Evolutionary conservation across 768 basidiomycete genomes (phyloP), one percentile per base, ranked within the genome.

Genomic region (Cantharellus cinnabarinus): DNA sequence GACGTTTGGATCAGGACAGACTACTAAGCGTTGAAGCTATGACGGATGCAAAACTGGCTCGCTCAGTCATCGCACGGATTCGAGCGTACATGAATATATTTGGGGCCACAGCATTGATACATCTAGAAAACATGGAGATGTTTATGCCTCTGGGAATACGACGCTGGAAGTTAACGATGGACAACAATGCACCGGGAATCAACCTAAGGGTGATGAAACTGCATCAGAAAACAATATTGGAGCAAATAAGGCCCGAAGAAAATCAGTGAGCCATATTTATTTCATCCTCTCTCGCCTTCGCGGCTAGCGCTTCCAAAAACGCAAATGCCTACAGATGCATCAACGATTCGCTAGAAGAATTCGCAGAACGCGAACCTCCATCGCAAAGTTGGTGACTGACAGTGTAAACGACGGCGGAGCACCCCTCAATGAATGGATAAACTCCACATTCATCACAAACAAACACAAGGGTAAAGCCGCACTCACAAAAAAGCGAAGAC

Each of bases 391-490:
- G 7, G 1, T 7, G 52, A 10, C 10, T 37, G 10, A 37, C 52
- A 37, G 38, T 37, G 52, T 7, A 10, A 10, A 10, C 7, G 7
- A 54, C 14, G 7, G 7, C 10, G 10, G 7, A 37, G 52, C 29
- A 48, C 44, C 10, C 44, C 14, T 54, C 52, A 54, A 54, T 37
- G 52, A 54, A 54, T 54, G 52, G 52, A 54, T 54, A 37, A 54
- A 54, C 52, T 54, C 10, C 35, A 54, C 10, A 14, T 54, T 54
- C 52, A 54, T 54, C 52, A 54, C 52, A 58, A 29, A 40, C 48
- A 58, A 38, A 48, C n/a, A 51, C 35, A 40, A 35, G 58, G 4
- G 4, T 4, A 35, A 35, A 51, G 48, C 20, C 20, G 20, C 20
- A 29, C 20, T 29, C 20, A 29, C 20, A 29, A 54, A 58, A 56